These are phyloP conservation scores for Stevia rebaudiana DNA, from an alignment of 140 eudicot species.

Conservation along the genomic window DNA sequence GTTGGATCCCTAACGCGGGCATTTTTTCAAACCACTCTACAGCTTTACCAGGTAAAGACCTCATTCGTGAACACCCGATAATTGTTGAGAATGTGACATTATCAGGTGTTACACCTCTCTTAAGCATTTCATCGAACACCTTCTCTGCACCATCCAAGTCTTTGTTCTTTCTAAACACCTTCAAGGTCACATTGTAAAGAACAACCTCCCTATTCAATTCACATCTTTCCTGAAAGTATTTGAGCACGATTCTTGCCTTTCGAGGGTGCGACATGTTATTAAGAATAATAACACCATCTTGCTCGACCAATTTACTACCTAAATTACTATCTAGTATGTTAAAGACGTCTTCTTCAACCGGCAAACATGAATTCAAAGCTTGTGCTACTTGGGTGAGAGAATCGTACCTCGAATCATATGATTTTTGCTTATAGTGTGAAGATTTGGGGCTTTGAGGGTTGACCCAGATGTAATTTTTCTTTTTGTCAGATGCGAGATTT, in stretches of 20 bases:
- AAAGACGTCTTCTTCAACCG: slow-evolving; percentile 32
- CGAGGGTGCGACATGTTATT: slow-evolving; percentile 58
- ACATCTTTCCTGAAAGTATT: slow-evolving; percentile 39
- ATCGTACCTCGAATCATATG: slow-evolving; percentile 58
- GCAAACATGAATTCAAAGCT: slow-evolving; percentile 44
- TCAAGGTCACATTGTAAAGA: slow-evolving; percentile 66
- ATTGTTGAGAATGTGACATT: slow-evolving; percentile 70
- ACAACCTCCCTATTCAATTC: slow-evolving; percentile 33
- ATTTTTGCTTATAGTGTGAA: slow-evolving; percentile 35
- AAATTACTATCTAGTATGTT: slow-evolving; percentile 30
- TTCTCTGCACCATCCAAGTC: slow-evolving; percentile 56
- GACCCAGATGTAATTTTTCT: slow-evolving; percentile 53
- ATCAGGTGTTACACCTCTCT: slow-evolving; percentile 62
- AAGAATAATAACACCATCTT: slow-evolving; percentile 57
- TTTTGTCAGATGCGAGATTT: slow-evolving; percentile 21
- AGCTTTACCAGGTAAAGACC: slow-evolving; percentile 53
- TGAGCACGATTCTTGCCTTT: slow-evolving; percentile 36
- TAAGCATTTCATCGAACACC: slow-evolving; percentile 62
- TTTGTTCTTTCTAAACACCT: slow-evolving; percentile 58
- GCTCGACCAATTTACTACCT: slow-evolving; percentile 43
- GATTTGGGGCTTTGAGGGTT: slow-evolving; percentile 75
- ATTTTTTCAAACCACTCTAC: slow-evolving; percentile 83
- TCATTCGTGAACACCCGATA: slow-evolving; percentile 63
- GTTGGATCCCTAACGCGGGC: slow-evolving; percentile 47
- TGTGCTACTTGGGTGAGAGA: slow-evolving; percentile 42